phyloP scores from a whole-genome alignment of 805 yeast genomes.

The Deakozyma indianensis region DNA sequence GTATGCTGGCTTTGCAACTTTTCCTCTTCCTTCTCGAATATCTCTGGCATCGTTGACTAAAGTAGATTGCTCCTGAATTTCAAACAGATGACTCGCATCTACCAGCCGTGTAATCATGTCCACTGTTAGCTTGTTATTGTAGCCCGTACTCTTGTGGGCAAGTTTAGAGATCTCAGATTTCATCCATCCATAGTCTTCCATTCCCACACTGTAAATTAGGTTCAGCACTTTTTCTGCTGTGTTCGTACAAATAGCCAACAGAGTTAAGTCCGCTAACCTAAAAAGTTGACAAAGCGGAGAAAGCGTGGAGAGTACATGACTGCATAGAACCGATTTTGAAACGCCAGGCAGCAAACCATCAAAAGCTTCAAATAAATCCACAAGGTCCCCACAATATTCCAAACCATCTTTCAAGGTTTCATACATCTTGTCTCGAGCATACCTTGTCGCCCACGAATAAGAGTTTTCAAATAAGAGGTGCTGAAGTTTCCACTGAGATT shows the following conservation, averaged over 20 bases:
- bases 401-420: background rate
- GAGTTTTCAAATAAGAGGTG: background rate
- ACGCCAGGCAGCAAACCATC: background rate
- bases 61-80: background rate
- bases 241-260: background rate
- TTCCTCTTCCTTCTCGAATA: background rate
- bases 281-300: conserved; percentile 1
- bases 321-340: background rate
- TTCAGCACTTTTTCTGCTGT: background rate
- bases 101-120: background rate
- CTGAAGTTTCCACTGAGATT: background rate
- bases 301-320: background rate
- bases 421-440: background rate
- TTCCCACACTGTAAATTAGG: background rate
- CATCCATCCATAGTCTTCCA: background rate
- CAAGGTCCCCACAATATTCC: background rate
- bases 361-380: background rate
- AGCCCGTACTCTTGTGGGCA: background rate
- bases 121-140: background rate
- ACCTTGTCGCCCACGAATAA: background rate
- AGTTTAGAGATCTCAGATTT: background rate
- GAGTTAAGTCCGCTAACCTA: background rate
- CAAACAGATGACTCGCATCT: background rate
- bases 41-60: background rate
- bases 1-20: too few relatives aligned